Base-by-base conservation (phyloP, 2,329 filamentous ascomycete genomes). In the Pseudocercospora musae region DNA sequence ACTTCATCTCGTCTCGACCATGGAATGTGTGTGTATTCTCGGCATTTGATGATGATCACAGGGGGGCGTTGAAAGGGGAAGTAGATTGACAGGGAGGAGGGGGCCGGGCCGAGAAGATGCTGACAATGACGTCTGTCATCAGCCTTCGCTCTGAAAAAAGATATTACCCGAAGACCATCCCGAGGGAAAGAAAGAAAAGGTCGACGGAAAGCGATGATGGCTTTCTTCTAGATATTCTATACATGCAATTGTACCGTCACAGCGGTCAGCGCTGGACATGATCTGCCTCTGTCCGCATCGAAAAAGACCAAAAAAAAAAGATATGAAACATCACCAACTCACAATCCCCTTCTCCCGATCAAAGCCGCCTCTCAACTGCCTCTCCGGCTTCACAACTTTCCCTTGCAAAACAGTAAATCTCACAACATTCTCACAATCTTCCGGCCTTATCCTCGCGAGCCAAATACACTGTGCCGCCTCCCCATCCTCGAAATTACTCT, bases 401-500 rank as follows among this genome's bases (percentile, higher is more conserved):
- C 95, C 95, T 79, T 96, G 90, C 71, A 98, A 76, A 2, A 99
- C 84, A 0, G 95, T 98, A 75, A 90, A 97, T 73, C 87, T 84
- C 48, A 99, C 86, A 63, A 99, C 86, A 66, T 95, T 96, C 82
- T 97, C 93, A 72, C 92, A 96, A 73, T 98, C 92, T 78, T 96
- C 90, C 0, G 94, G 94, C 73, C 81, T 79, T 18, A 97, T 88
- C 62, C 94, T 82, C 20, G 91, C 94, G 50, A 97, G 81, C 94
- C 94, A 97, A 70, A 97, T 96, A 65, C 93, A 94, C 80, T 97
- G 93, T 50, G 85, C 87, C 0, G 92, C 93, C 59, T 81, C 75
- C 42, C 70, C 70, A 25, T 78, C 77, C 48, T 76, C 74, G 15
- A 78, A 78, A 57, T 78, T 78, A 53, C 70, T 71, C 57, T 71